Base-by-base conservation (phyloP, 1,284 basidiomycete genomes). In the Schizopora paradoxa region DNA sequence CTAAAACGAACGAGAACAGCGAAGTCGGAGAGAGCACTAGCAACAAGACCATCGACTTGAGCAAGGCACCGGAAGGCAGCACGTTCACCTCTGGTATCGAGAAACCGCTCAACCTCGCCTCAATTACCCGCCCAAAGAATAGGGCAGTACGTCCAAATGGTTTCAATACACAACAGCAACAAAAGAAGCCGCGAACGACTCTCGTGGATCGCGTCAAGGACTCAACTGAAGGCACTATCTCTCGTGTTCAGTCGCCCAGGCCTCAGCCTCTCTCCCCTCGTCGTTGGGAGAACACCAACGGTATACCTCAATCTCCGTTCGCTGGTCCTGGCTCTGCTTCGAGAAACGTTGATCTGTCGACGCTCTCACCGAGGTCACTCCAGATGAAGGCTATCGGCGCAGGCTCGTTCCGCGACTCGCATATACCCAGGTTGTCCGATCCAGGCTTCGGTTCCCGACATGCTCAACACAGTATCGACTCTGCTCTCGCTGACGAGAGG, bases 71-170 rank as follows among this genome's bases (percentile, higher is more conserved):
- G 33, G 22, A 28, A 13, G 18, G 4, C 26, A 13, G 22, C 21
- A 8, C 13, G 14, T 18, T 14, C 33, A 6, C 33, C n/a, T 14
- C 38, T 16, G 43, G 41, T 18, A 32, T 32, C 25, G 45, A 43
- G n/a, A 51, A 44, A 11, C 49, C 45, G 19, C 36, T 51, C 18
- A 51, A 51, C 14, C 31, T 47, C 6, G 14, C 29, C 23, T 32
- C 18, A 35, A 36, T 51, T 8, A 40, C 31, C 33, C 41, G 45
- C 26, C 11, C 38, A 11, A 48, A 38, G 26, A 27, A 19, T 18
- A 48, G 23, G 27, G 46, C 41, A 19, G 21, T 26, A 14, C 29
- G 28, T 28, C 16, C 16, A 25, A 26, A 18, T 18, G 27, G 28
- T 16, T 22, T 18, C 19, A 26, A 31, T 1, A 25, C 28, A n/a